Evolutionary conservation across 768 basidiomycete species (phyloP).

Genomic region (Suillus fuscotomentosus): DNA sequence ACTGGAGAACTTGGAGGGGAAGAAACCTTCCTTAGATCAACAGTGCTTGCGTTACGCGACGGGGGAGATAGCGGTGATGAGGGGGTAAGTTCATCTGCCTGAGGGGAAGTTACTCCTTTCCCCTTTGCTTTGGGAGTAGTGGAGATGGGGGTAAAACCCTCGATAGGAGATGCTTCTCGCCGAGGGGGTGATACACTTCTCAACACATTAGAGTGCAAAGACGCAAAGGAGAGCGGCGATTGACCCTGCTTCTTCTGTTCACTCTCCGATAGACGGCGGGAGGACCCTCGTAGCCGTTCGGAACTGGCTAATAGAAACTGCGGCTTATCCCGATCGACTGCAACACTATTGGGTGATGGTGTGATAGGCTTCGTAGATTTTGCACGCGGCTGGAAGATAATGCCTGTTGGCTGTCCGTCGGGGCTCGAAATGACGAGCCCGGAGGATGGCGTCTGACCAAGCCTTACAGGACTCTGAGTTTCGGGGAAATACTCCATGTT

Average conservation of each 20-base stretch:
- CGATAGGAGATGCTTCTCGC: constrained; percentile 24
- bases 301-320: constrained; percentile 30
- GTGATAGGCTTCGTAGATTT: constrained; percentile 34
- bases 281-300: constrained; percentile 25
- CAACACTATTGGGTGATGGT: constrained; percentile 33
- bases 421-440: constrained; percentile 91
- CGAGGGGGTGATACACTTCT: constrained; percentile 15
- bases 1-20: constrained; percentile 36
- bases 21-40: constrained; percentile 30
- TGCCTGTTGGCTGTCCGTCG: constrained; percentile 92
- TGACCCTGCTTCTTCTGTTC: constrained; percentile 28
- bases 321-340: constrained; percentile 43
- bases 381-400: constrained; percentile 86
- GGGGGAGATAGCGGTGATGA: constrained; percentile 11
- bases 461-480: constrained; percentile 54
- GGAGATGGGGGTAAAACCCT: constrained; percentile 11
- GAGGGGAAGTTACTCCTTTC: constrained; percentile 28
- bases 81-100: constrained; percentile 23
- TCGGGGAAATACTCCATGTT: constrained; percentile 67
- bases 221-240: constrained; percentile 26
- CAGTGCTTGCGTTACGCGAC: constrained; percentile 24
- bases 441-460: constrained; percentile 76
- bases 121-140: constrained; percentile 21
- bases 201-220: constrained; percentile 20
- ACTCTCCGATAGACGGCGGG: constrained; percentile 25